A percentile compares a stretch with the other conserved stretches of the same genome.
Evolutionary conservation across 257 asterid genomes (phyloP).

Genomic region (Salvia hispanica): DNA sequence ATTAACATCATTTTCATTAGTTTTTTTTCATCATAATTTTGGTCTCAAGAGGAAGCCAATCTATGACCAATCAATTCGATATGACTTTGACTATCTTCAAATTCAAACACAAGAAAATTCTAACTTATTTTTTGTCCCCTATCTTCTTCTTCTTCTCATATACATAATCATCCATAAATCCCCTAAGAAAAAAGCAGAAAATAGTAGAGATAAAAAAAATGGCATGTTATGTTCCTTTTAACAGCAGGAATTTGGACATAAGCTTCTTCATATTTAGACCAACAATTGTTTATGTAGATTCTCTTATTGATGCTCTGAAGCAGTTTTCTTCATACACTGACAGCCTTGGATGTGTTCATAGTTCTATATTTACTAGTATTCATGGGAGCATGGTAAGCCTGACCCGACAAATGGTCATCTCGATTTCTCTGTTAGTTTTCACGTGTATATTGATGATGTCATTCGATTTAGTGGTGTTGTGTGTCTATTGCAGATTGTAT

Average conservation of each 20-base stretch:
- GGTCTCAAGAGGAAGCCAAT: conserved; percentile 35
- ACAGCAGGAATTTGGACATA: conserved; percentile 52
- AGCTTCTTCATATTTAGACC: conserved; percentile 59
- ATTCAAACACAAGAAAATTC: conserved; percentile 37
- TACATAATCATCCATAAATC: neutral
- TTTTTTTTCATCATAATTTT: neutral
- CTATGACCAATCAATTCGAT: conserved; percentile 24
- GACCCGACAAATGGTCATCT: neutral
- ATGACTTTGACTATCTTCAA: conserved; percentile 27
- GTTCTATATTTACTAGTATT: conserved; percentile 62
- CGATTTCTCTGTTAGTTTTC: neutral
- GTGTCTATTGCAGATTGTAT: conserved; percentile 45
- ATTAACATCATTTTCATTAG: neutral
- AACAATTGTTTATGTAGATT: conserved; percentile 50
- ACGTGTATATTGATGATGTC: neutral
- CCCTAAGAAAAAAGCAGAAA: neutral
- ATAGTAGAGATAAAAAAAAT: conserved; percentile 10
- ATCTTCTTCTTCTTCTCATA: neutral
- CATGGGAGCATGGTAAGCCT: conserved; percentile 66
- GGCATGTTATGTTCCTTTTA: conserved; percentile 76
- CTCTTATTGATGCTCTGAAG: conserved; percentile 47
- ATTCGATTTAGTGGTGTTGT: neutral
- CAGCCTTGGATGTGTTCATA: conserved; percentile 64
- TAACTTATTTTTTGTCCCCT: neutral
- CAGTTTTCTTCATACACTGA: conserved; percentile 47